phyloP scores from a whole-genome alignment of 2,329 filamentous ascomycete genomes.

The Lachnellula arida region DNA sequence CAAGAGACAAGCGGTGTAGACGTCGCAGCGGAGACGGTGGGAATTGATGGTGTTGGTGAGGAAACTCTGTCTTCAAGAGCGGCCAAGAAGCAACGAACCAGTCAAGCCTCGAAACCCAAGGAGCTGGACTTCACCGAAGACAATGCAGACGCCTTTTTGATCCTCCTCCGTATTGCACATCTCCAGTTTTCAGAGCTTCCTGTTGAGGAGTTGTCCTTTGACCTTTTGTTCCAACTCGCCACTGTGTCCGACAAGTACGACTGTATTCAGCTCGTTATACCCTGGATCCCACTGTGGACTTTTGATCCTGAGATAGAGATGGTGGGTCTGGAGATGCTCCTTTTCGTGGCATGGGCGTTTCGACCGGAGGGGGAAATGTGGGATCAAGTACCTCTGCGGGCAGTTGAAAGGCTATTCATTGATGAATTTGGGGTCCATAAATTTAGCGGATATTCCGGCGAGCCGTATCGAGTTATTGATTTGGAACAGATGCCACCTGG shows the following conservation, averaged over 20 bases:
- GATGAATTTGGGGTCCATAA: too few relatives aligned
- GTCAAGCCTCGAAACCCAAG: neutral
- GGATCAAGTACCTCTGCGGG: too few relatives aligned
- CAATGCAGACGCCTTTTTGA: conserved; percentile 3
- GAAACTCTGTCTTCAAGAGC: too few relatives aligned
- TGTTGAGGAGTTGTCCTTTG: neutral
- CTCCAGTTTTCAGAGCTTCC: conserved; percentile 9
- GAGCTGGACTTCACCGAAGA: conserved; percentile 11
- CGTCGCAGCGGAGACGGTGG: too few relatives aligned
- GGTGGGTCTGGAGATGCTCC: neutral
- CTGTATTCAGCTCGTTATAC: conserved; percentile 3
- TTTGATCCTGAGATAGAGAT: neutral
- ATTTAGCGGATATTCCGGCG: too few relatives aligned
- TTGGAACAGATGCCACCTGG: too few relatives aligned
- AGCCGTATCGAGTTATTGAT: too few relatives aligned
- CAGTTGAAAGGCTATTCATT: too few relatives aligned
- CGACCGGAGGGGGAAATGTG: neutral
- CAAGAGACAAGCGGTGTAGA: too few relatives aligned
- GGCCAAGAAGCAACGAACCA: neutral
- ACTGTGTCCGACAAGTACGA: conserved; percentile 11
- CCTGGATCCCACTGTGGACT: conserved; percentile 13
- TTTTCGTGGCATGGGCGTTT: neutral
- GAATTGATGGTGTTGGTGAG: too few relatives aligned
- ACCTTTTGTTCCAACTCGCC: conserved; percentile 5
- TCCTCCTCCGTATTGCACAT: conserved; percentile 12